These are phyloP conservation scores for Penicillium sp. DNA, from an alignment of 2,329 filamentous ascomycete species.

Conservation along the genomic window DNA sequence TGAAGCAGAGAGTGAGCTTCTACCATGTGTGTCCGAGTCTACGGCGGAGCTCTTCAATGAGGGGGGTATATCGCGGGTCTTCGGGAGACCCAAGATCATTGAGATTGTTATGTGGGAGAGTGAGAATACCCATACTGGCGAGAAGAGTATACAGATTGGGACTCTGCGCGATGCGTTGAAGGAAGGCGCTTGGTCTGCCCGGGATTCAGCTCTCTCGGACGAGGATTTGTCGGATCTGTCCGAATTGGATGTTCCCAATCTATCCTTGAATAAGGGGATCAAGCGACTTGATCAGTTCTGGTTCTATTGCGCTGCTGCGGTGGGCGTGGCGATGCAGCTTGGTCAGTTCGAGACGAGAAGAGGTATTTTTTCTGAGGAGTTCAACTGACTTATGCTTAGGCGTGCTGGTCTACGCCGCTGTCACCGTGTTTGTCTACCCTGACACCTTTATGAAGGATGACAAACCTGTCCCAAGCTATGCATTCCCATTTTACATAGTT, in stretches of 20 bases:
- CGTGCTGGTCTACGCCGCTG: slow-evolving; percentile 28
- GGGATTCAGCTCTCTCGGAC: not conserved
- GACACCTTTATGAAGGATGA: slow-evolving; percentile 29
- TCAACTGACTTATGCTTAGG: slow-evolving; percentile 16
- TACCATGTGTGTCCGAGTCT: slow-evolving; percentile 51
- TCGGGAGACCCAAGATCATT: slow-evolving; percentile 36
- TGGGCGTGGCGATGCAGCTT: slow-evolving; percentile 32
- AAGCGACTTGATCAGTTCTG: slow-evolving; percentile 28
- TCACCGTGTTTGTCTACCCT: slow-evolving; percentile 34
- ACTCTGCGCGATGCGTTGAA: slow-evolving; percentile 30
- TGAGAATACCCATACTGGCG: slow-evolving; percentile 36
- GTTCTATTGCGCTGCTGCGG: slow-evolving; percentile 32
- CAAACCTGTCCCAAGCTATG: slow-evolving; percentile 29
- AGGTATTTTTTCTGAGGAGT: not conserved
- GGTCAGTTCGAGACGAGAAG: slow-evolving; percentile 20
- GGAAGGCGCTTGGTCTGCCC: slow-evolving; percentile 23
- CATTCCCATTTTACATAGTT: slow-evolving; percentile 36
- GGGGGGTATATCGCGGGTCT: slow-evolving; percentile 39
- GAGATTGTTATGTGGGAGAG: slow-evolving; percentile 47
- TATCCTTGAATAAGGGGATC: slow-evolving; percentile 41
- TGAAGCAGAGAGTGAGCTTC: slow-evolving; percentile 45
- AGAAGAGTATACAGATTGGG: slow-evolving; percentile 22
- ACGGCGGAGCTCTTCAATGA: slow-evolving; percentile 52
- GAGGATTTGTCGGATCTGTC: slow-evolving; percentile 15
- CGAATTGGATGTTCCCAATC: slow-evolving; percentile 36